Percentiles rank a stretch among this genome's conserved stretches.
These are phyloP conservation scores for Globisporangium uncinulatum DNA, from an alignment of 352 stramenopile genomes.

Conservation along the genomic window DNA sequence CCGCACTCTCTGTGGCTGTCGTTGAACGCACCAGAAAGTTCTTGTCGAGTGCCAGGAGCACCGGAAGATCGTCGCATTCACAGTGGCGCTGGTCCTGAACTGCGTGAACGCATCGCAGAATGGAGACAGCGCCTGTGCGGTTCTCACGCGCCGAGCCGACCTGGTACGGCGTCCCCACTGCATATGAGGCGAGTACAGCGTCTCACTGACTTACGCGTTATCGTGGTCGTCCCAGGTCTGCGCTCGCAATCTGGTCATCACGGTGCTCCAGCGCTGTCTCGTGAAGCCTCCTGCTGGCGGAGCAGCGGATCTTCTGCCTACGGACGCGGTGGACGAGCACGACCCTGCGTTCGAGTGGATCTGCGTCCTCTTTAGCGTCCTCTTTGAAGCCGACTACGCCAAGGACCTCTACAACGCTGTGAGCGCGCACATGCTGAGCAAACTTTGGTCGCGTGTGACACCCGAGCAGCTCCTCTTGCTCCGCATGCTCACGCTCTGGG, in stretches of 20 bases:
- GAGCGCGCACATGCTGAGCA: constrained; percentile 66
- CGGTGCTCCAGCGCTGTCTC: constrained; percentile 71
- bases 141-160: constrained; percentile 29
- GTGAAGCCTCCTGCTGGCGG: constrained; percentile 18
- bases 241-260: constrained; percentile 64
- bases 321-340: constrained; percentile 23
- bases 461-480: constrained; percentile 77
- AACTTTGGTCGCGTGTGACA: constrained; percentile 74
- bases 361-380: constrained; percentile 48
- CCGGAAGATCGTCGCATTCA: constrained; percentile 72
- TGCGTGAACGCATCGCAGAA: constrained; percentile 44
- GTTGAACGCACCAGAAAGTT: constrained; percentile 45
- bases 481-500: constrained; percentile 70
- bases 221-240: constrained; percentile 29
- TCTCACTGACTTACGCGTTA: background rate
- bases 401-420: constrained; percentile 71
- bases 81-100: constrained; percentile 56
- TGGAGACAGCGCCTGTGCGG: constrained; percentile 15
- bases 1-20: constrained; percentile 1
- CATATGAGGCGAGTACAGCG: no score
- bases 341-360: constrained; percentile 82
- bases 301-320: background rate
- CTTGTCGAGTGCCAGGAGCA: constrained; percentile 74
- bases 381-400: constrained; percentile 40
- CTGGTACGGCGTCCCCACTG: constrained; percentile 27